Evolutionary conservation across 164 flowering plant species (phyloP), one percentile per base, ranked within the genome.

Genomic region (Liquidambar formosana): DNA sequence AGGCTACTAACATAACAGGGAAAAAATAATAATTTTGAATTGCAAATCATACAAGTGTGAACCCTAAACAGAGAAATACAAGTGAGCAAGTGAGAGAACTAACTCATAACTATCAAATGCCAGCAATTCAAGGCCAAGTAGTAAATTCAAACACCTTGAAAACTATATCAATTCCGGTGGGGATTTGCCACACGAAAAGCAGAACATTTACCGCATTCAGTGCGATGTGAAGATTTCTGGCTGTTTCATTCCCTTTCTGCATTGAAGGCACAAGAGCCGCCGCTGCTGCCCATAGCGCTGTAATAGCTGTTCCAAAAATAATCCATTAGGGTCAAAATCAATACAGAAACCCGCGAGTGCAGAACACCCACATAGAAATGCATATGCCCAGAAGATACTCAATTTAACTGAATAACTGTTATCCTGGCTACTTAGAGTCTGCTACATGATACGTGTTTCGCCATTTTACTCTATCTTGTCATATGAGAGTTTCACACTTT

Each of bases 191-290:
- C 12, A 84, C 25, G 65, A 94, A 94, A 65, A 94, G 94, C 43
- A 79, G 47, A 23, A 94, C 95, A 68, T 94, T 94, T 26, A 88
- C 18, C 5, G 76, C 70, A 78, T 91, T 94, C 80, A 94, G 67
- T 5, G 96, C 86, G 56, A 94, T 92, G 82, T 94, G 99, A 28
- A 94, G 94, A 77, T 73, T 94, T 73, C 99, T 89, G 2, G 99
- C 97, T 14, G 95, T 87, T 65, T 92, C 97, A 59, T 61, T 91
- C 33, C 99, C 99, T 75, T 92, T 94, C 81, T 94, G 98, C 97
- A 94, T 94, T 44, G 84, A 48, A 51, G 98, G 97, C 10, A 92
- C 97, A 14, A 94, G 89, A n/a, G 98, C 88, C 13, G 98, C 98
- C 4, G 97, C 97, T 5, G 83, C 88, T 61, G 98, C 98, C 98